Conservation (phyloP, 768 basidiomycete genomes). For the Pulveroboletus sp. region DNA sequence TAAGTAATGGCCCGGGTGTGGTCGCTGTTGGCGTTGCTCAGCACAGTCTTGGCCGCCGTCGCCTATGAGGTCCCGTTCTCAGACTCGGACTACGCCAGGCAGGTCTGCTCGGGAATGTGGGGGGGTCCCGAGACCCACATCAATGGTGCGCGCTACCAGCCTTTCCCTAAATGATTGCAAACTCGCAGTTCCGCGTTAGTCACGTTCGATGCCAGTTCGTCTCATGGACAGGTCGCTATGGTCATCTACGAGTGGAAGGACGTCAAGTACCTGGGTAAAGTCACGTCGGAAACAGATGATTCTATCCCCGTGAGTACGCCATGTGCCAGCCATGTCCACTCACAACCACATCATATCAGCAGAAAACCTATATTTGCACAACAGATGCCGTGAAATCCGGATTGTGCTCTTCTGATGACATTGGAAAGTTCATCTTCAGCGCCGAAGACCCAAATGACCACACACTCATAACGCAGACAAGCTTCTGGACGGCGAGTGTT, state of each 20-base stretch:
- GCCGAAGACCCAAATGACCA: conserved; percentile 50
- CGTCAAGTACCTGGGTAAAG: conserved; percentile 75
- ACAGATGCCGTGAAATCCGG: conserved; percentile 69
- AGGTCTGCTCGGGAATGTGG: conserved; percentile 97
- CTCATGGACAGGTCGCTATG: conserved; percentile 87
- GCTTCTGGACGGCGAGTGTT: conserved; percentile 86
- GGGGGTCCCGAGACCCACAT: conserved; percentile 74
- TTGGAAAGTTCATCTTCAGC: conserved; percentile 90
- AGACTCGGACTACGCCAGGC: conserved; percentile 79
- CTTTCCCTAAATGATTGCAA: conserved; percentile 12
- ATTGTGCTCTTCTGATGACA: conserved; percentile 62
- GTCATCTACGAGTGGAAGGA: conserved; percentile 97
- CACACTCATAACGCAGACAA: conserved; percentile 64
- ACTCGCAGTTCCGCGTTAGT: conserved; percentile 41
- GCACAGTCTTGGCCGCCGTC: conserved; percentile 33
- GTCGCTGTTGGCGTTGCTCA: conserved; percentile 25
- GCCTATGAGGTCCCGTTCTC: conserved; percentile 66
- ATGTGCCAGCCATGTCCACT: conserved; percentile 12
- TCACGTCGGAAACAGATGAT: conserved; percentile 51
- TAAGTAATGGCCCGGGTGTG: conserved; percentile 8
- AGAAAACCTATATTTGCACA: conserved; percentile 96
- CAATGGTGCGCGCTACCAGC: conserved; percentile 54
- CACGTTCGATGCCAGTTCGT: conserved; percentile 65
- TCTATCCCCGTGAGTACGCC: conserved; percentile 59
- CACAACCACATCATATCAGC: conserved; percentile 31